phyloP scores from a whole-genome alignment of 371 early-diverging fungal species.

The Rhizopus delemar region DNA sequence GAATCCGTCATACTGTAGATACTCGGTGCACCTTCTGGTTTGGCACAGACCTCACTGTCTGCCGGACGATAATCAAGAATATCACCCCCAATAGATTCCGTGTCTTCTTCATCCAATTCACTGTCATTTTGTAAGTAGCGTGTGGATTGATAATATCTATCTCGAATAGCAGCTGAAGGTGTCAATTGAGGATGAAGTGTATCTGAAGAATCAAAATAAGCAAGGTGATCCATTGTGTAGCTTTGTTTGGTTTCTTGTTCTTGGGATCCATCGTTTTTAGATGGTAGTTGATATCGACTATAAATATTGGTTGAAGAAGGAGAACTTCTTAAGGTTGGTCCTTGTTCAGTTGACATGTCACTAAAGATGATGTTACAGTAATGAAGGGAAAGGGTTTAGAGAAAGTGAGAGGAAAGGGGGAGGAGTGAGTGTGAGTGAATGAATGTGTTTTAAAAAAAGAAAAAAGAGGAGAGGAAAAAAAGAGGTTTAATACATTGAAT shows the following conservation, averaged over 20 bases:
- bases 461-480: neutral
- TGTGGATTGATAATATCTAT: conserved; percentile 33
- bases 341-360: conserved; percentile 1
- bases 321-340: conserved; percentile 7
- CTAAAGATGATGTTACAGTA: neutral
- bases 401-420: neutral
- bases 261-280: neutral
- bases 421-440: neutral
- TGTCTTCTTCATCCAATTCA: conserved; percentile 14
- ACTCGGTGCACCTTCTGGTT: conserved; percentile 20
- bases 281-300: conserved; percentile 22
- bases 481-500: neutral
- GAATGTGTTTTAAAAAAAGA: too few species aligned
- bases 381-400: neutral
- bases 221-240: conserved; percentile 18
- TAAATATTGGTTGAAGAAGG: conserved; percentile 26
- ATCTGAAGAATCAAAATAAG: conserved; percentile 11
- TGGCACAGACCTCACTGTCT: conserved; percentile 17
- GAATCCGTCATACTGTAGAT: conserved; percentile 29
- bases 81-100: conserved; percentile 13
- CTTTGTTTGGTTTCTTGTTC: conserved; percentile 20
- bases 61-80: conserved; percentile 29
- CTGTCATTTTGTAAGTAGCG: conserved; percentile 22
- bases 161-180: conserved; percentile 36
- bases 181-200: conserved; percentile 16